phyloP scores from a whole-genome alignment of 352 stramenopile species.

The Phytophthora brassicae region DNA sequence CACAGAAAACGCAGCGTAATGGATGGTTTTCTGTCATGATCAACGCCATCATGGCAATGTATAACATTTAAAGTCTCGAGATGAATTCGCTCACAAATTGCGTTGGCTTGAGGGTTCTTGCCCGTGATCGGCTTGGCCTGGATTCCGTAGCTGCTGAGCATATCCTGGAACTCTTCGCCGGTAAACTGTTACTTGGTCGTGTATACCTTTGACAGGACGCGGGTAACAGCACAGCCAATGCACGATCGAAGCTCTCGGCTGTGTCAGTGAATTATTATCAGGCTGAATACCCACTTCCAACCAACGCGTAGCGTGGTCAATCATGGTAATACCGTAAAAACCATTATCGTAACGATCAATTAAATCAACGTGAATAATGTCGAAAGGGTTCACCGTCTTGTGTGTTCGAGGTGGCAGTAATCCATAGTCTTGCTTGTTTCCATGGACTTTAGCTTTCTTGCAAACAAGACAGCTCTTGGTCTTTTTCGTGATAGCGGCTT shows the following conservation, averaged over 20 bases:
- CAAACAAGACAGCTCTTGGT: neutral
- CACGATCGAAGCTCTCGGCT: too few species aligned
- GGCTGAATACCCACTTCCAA: too few species aligned
- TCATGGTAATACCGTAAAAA: too few species aligned
- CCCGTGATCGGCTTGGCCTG: neutral
- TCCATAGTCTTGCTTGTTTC: neutral
- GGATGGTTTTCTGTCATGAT: neutral
- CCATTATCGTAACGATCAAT: too few species aligned
- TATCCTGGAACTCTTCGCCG: neutral
- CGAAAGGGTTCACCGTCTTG: neutral
- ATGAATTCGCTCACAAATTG: neutral
- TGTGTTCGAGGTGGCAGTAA: neutral
- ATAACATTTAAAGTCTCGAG: neutral
- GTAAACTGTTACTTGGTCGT: neutral
- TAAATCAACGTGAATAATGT: neutral
- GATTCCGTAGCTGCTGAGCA: neutral
- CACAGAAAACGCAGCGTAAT: conserved; percentile 13
- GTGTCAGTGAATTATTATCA: too few species aligned
- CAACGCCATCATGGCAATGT: neutral
- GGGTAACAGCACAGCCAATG: too few species aligned
- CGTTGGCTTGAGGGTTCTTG: neutral
- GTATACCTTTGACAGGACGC: too few species aligned
- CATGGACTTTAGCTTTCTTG: neutral
- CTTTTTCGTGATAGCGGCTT: neutral
- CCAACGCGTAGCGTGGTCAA: too few species aligned